phyloP scores from a whole-genome alignment of 1,139 yeast genomes.

The Candida tropicalis region DNA sequence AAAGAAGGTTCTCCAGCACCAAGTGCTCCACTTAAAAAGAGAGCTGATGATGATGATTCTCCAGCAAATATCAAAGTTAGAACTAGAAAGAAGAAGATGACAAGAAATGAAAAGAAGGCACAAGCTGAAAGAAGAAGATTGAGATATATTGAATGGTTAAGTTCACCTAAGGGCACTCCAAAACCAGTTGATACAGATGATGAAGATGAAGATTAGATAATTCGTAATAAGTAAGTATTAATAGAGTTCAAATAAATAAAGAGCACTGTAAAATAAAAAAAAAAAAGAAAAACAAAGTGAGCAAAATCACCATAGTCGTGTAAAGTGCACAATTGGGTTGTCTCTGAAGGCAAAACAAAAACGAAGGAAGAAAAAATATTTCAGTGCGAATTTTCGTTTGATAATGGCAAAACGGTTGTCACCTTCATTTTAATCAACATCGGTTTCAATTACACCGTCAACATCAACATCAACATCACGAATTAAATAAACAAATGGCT shows the following conservation, averaged over 20 bases:
- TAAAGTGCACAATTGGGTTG: neutral
- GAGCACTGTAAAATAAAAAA: neutral
- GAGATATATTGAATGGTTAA: conserved; percentile 93
- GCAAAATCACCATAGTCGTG: too few species aligned
- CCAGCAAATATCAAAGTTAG: conserved; percentile 96
- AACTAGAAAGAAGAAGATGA: conserved; percentile 91
- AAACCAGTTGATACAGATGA: conserved; percentile 92
- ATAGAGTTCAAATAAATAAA: neutral
- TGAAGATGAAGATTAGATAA: conserved; percentile 62
- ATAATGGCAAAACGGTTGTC: neutral
- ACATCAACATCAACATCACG: neutral
- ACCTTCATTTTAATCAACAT: too few species aligned
- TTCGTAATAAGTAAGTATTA: too few species aligned
- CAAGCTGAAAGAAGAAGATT: conserved; percentile 94
- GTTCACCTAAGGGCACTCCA: conserved; percentile 97
- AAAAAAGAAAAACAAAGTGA: too few species aligned
- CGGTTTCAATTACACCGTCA: too few species aligned
- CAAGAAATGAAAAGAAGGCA: conserved; percentile 90
- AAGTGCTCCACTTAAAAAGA: conserved; percentile 39
- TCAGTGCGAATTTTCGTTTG: neutral
- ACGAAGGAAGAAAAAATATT: neutral
- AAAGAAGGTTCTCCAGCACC: conserved; percentile 26
- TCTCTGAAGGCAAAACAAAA: conserved; percentile 5
- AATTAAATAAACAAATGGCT: conserved; percentile 58
- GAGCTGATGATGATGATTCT: conserved; percentile 77